Evolutionary conservation across 495 filamentous ascomycete species (phyloP).

Genomic region (Podospora pseudopauciseta): DNA sequence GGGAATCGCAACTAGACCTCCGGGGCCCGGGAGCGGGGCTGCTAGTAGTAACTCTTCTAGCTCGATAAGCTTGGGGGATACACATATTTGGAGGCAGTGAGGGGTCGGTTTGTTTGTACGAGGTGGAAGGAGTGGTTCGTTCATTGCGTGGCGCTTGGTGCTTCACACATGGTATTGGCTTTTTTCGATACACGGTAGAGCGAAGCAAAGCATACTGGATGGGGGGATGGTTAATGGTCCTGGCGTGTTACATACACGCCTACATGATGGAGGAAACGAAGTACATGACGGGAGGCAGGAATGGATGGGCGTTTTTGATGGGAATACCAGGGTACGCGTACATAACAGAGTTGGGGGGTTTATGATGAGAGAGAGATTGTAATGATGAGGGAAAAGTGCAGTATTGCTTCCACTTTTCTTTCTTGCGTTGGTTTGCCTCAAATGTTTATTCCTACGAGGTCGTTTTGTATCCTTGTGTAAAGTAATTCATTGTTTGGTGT

Average conservation of each 20-base stretch:
- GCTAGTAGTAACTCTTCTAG: constrained; percentile 31
- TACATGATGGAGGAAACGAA: neutral
- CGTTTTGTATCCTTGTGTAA: too few relatives aligned
- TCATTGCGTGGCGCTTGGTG: neutral
- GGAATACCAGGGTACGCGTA: neutral
- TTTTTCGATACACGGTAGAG: neutral
- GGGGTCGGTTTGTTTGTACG: neutral
- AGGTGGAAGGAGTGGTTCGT: neutral
- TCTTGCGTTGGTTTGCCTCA: too few relatives aligned
- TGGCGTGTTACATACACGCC: neutral
- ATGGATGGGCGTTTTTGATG: neutral
- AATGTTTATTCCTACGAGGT: too few relatives aligned
- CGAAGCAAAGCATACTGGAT: neutral
- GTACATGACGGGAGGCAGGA: neutral
- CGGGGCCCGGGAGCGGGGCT: neutral
- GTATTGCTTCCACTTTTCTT: neutral
- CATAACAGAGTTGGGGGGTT: neutral
- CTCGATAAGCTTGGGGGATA: constrained; percentile 54
- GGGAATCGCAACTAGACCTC: neutral
- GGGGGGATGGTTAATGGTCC: neutral
- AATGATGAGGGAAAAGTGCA: neutral
- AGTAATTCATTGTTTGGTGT: too few relatives aligned
- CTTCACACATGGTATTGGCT: neutral
- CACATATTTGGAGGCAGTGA: constrained; percentile 50
- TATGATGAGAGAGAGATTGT: neutral